Percentiles rank a stretch among this genome's conserved stretches.
These are phyloP conservation scores for grape (Vitis vinifera) DNA, from an alignment of 164 flowering plant genomes.

Conservation along the genomic window DNA sequence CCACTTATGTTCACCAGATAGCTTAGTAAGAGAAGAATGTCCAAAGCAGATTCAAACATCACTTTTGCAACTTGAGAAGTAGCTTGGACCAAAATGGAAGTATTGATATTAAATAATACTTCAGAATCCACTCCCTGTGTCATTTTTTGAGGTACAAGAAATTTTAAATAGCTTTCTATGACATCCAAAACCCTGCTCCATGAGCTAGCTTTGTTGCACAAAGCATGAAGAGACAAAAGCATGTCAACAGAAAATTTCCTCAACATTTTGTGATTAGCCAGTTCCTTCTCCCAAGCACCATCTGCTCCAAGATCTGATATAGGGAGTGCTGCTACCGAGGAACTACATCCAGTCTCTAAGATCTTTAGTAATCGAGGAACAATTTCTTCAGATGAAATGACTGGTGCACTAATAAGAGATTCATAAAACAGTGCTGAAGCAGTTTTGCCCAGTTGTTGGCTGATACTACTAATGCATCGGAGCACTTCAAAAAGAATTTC, in stretches of 20 bases:
- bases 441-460: constrained; percentile 74
- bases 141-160: constrained; percentile 65
- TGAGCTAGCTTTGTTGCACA: constrained; percentile 54
- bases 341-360: constrained; percentile 64
- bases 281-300: constrained; percentile 58
- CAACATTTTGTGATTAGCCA: constrained; percentile 58
- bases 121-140: constrained; percentile 32
- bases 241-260: constrained; percentile 78
- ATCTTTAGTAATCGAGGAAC: constrained; percentile 60
- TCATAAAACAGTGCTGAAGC: constrained; percentile 71
- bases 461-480: constrained; percentile 52
- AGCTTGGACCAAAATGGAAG: constrained; percentile 60
- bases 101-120: constrained; percentile 28
- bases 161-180: constrained; percentile 59
- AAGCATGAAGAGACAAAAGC: constrained; percentile 59
- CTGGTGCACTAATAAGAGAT: constrained; percentile 43
- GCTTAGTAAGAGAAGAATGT: constrained; percentile 63
- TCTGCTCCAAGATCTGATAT: constrained; percentile 56
- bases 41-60: constrained; percentile 80
- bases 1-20: constrained; percentile 65
- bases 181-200: constrained; percentile 73
- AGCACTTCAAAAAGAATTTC: constrained; percentile 65
- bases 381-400: constrained; percentile 61
- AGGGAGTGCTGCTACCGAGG: constrained; percentile 34
- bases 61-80: constrained; percentile 78